Evolutionary conservation across 2,329 filamentous ascomycete species (phyloP).

Genomic region (Helotiales sp.): DNA sequence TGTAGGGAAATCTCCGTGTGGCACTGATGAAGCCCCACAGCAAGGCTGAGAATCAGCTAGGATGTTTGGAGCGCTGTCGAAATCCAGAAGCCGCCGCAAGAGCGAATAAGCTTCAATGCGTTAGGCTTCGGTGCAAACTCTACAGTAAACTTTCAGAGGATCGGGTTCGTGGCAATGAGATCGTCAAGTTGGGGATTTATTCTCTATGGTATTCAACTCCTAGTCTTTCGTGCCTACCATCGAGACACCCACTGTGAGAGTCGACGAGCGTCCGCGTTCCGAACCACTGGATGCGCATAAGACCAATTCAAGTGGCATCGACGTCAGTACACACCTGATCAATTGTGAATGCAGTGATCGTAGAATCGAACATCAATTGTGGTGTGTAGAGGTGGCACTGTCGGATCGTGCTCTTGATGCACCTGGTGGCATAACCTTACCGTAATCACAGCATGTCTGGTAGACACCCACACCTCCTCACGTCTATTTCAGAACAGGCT

Average conservation of each 20-base stretch:
- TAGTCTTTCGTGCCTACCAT: neutral
- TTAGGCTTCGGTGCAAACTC: neutral
- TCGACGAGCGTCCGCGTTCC: too few species aligned
- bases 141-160: neutral
- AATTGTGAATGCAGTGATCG: conserved; percentile 9
- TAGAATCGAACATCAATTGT: conserved; percentile 8
- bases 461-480: conserved; percentile 1
- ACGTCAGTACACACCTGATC: conserved; percentile 14
- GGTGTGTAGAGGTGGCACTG: neutral
- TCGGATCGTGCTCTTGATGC: neutral
- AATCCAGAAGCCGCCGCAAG: neutral
- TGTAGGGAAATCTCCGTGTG: neutral
- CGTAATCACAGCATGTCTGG: too few species aligned
- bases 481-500: conserved; percentile 10
- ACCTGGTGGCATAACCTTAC: too few species aligned
- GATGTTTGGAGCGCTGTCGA: neutral
- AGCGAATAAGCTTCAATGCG: conserved; percentile 1
- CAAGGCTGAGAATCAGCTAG: neutral
- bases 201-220: neutral
- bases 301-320: conserved; percentile 2
- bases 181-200: neutral
- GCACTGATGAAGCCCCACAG: neutral
- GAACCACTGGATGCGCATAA: conserved; percentile 4
- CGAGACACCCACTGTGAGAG: too few species aligned
- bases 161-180: neutral